Evolutionary conservation across 768 basidiomycete species (phyloP), one percentile per base, ranked within the genome.

Genomic region (Fibroporia radiculosa): DNA sequence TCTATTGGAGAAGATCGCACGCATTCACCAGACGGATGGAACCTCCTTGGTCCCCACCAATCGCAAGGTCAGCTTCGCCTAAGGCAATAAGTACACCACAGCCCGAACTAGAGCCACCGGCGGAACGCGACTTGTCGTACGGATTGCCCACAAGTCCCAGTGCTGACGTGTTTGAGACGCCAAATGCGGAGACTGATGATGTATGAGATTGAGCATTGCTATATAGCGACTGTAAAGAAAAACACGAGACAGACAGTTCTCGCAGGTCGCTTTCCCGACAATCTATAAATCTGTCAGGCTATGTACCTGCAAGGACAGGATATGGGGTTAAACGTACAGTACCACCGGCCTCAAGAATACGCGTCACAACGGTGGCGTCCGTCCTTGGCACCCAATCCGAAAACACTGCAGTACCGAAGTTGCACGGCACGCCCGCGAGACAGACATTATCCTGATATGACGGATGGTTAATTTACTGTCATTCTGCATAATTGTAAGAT

Each of bases 31-130:
- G 56, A 13, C 71, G 62, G 33, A 74, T 70, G 16, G 63, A 65
- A 2, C 71, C 71, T 18, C 72, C 71, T 48, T 74, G 72, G 48
- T 74, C 71, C 10, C 67, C 70, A 1, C 72, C 72, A 24, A 74
- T 63, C n/a, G 60, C 70, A 61, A 74, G 59, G 42, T 72, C 70
- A 12, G 63, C 66, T 22, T 58, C 61, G 10, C 65, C 66, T 3
- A 57, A 51, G 0, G 64, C 67, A 6, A 74, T 56, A n/a, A 71
- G 63, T 6, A 62, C 66, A 7, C 64, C 69, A 41, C 66, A 70
- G 10, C 72, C 70, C 4, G 69, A 71, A 44, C 62, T 64, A n/a
- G 66, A 67, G 4, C 71, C 71, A 4, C 70, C 71, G 6, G 64
- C 55, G 7, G 66, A 66, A 29, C 68, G 69, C n/a, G 68, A 68